Percentiles rank a stretch among this genome's conserved stretches.
phyloP scores from a whole-genome alignment of 768 basidiomycete genomes.

The Boletus rubropictus region DNA sequence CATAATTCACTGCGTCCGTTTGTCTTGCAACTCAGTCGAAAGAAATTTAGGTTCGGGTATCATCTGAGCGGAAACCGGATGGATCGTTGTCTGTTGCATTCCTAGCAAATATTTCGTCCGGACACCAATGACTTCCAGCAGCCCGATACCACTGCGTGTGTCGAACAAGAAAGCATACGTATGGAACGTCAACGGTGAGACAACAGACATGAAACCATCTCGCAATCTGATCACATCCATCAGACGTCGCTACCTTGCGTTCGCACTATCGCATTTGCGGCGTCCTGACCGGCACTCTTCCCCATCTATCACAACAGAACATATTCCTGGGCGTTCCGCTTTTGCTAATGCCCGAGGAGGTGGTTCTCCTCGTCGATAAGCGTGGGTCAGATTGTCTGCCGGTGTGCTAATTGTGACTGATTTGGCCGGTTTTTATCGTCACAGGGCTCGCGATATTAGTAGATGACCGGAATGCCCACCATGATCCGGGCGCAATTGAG shows the following conservation, averaged over 20 bases:
- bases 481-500: slow-evolving; percentile 40
- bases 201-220: neutral
- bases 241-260: slow-evolving; percentile 79
- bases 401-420: neutral
- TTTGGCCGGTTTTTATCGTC: neutral
- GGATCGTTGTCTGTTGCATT: neutral
- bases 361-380: slow-evolving; percentile 77
- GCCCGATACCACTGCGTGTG: slow-evolving; percentile 55
- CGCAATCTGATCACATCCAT: slow-evolving; percentile 4
- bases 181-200: slow-evolving; percentile 81
- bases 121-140: slow-evolving; percentile 10
- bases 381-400: slow-evolving; percentile 37
- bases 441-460: slow-evolving; percentile 73
- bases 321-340: slow-evolving; percentile 92
- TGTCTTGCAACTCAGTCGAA: too few relatives aligned
- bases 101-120: neutral
- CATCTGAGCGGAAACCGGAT: slow-evolving; percentile 20
- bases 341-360: slow-evolving; percentile 86
- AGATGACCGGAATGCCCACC: slow-evolving; percentile 61
- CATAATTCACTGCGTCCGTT: too few relatives aligned
- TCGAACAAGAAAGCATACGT: slow-evolving; percentile 77
- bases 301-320: slow-evolving; percentile 94
- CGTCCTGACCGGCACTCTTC: slow-evolving; percentile 82
- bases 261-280: slow-evolving; percentile 80
- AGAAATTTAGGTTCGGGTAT: too few relatives aligned